Percentiles rank a stretch among this genome's conserved stretches.
Conservation (phyloP, 345 rosid species). For the Anacardium occidentale region DNA sequence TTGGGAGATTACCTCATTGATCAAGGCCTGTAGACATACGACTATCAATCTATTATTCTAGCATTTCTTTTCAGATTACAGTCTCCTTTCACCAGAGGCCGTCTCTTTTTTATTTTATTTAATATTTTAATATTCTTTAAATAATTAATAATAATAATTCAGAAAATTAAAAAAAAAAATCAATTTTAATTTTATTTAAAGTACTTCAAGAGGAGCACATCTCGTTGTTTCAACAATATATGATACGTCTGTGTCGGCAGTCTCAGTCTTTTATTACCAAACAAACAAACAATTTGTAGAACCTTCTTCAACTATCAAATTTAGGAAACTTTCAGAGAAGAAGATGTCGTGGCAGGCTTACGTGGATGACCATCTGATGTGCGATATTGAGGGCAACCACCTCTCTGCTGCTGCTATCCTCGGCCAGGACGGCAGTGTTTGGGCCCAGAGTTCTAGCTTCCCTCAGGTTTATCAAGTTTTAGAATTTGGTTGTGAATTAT, state of each 20-base stretch:
- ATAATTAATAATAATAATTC: too few relatives aligned
- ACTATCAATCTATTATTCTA: neutral
- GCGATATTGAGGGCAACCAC: constrained; percentile 65
- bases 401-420: constrained; percentile 71
- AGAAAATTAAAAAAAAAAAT: too few relatives aligned
- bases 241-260: too few relatives aligned
- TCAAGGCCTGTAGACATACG: constrained; percentile 52
- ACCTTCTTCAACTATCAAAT: neutral
- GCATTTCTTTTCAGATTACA: constrained; percentile 12
- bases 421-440: constrained; percentile 79
- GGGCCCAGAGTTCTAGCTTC: constrained; percentile 70
- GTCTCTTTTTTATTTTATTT: neutral
- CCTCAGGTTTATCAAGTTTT: constrained; percentile 42
- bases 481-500: neutral
- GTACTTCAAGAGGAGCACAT: too few relatives aligned
- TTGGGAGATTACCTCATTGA: constrained; percentile 79
- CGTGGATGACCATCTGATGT: constrained; percentile 78
- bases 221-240: too few relatives aligned
- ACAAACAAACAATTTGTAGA: too few relatives aligned
- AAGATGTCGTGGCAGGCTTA: constrained; percentile 89
- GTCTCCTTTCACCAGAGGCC: neutral
- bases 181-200: too few relatives aligned
- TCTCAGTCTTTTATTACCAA: too few relatives aligned
- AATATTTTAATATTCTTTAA: too few relatives aligned
- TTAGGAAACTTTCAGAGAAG: constrained; percentile 3